Percentiles rank a stretch among this genome's conserved stretches.
Conservation (phyloP, 225 moss, liverwort and hornwort genomes). For the Asterella californica region DNA sequence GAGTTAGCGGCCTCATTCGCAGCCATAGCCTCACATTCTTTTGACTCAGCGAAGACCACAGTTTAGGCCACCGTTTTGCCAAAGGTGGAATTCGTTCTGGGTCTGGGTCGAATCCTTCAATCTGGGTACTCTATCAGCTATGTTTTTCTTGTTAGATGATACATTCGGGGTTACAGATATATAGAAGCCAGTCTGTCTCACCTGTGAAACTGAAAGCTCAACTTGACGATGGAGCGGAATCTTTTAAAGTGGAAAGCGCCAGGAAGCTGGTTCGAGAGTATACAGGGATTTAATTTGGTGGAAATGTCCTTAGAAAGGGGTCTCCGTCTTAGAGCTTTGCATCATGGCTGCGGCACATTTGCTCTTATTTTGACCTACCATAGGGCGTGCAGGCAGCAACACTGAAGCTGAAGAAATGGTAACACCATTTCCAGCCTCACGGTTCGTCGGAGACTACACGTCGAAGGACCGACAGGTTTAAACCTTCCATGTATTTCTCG, state of each 20-base stretch:
- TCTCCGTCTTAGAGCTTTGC: slow-evolving; percentile 59
- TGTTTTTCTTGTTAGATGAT: not conserved
- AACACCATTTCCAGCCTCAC: too few species aligned
- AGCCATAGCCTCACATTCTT: slow-evolving; percentile 67
- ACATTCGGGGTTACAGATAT: not conserved
- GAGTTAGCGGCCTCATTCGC: slow-evolving; percentile 84
- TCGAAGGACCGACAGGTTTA: too few species aligned
- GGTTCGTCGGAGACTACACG: too few species aligned
- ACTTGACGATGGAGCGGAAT: slow-evolving; percentile 70
- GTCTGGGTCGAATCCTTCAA: too few species aligned
- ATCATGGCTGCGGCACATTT: slow-evolving; percentile 46
- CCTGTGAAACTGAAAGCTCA: not conserved
- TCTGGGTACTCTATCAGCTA: not conserved
- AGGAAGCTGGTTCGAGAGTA: slow-evolving; percentile 73
- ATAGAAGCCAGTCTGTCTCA: not conserved
- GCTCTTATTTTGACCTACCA: slow-evolving; percentile 79
- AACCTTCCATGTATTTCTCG: too few species aligned
- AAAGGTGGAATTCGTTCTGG: slow-evolving; percentile 46
- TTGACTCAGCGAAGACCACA: slow-evolving; percentile 82
- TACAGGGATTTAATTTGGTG: slow-evolving; percentile 65
- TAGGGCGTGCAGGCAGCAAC: slow-evolving; percentile 18
- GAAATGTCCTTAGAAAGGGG: slow-evolving; percentile 63
- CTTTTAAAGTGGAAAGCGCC: slow-evolving; percentile 79
- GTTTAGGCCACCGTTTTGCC: slow-evolving; percentile 86
- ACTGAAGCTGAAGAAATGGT: too few species aligned